A percentile compares a stretch with the other conserved stretches of the same genome.
phyloP scores from a whole-genome alignment of 805 yeast genomes.

The Kluyveromyces starmeri region DNA sequence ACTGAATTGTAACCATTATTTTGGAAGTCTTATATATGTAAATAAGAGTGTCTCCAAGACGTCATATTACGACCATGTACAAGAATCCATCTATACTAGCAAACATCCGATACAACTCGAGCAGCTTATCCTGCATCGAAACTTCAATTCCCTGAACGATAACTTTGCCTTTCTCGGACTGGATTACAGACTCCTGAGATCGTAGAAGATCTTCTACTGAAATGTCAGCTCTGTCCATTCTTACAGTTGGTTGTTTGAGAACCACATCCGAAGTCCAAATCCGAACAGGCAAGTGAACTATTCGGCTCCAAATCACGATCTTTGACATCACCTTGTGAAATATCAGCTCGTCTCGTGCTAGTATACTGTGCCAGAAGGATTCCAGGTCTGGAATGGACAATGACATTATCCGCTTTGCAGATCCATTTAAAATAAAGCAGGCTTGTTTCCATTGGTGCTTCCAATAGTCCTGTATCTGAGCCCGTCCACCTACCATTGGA shows the following conservation, averaged over 20 bases:
- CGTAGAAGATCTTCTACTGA: not conserved
- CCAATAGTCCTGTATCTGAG: constrained; percentile 40
- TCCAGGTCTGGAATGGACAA: constrained; percentile 55
- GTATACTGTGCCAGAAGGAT: constrained; percentile 47
- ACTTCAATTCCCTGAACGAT: constrained; percentile 46
- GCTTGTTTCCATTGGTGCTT: constrained; percentile 78
- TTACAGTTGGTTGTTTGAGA: constrained; percentile 15
- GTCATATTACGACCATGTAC: constrained; percentile 29
- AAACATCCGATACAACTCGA: constrained; percentile 37
- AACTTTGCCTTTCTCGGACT: not conserved
- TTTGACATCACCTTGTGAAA: constrained; percentile 19
- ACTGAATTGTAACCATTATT: constrained; percentile 2
- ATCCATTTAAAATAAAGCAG: constrained; percentile 64
- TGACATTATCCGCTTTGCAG: constrained; percentile 73
- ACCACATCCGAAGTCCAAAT: constrained; percentile 13
- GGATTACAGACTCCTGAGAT: not conserved
- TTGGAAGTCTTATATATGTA: constrained; percentile 1
- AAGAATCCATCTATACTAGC: constrained; percentile 58
- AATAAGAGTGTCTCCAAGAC: not conserved
- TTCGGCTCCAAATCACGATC: constrained; percentile 9
- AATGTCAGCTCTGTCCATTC: constrained; percentile 15
- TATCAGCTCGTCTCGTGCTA: constrained; percentile 17
- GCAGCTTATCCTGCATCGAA: constrained; percentile 37
- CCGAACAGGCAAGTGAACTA: constrained; percentile 9
- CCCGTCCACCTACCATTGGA: constrained; percentile 31